These are phyloP conservation scores for Botrytis paeoniae DNA, from an alignment of 2,329 filamentous ascomycete genomes.

Conservation along the genomic window DNA sequence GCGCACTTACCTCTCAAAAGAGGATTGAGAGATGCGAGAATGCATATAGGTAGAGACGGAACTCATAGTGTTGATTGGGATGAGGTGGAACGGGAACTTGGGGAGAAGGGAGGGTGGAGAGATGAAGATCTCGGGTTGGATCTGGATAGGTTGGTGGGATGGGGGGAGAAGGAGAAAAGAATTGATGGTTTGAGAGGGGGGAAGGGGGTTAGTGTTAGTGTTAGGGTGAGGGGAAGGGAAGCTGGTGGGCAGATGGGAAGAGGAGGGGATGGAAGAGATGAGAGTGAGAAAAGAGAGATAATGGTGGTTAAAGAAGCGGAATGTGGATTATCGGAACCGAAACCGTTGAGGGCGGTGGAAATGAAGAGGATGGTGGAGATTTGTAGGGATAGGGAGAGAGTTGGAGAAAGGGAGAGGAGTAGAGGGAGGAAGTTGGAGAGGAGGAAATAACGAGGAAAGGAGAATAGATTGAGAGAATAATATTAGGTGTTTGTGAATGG, in stretches of 20 bases:
- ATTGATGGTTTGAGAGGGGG: neutral
- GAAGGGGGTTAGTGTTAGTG: neutral
- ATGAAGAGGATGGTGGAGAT: constrained; percentile 35
- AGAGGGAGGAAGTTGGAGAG: neutral
- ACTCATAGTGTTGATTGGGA: neutral
- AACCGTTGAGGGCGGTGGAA: constrained; percentile 33
- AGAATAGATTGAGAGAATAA: neutral
- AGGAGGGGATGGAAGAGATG: neutral
- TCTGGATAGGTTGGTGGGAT: neutral
- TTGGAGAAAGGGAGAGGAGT: constrained; percentile 22
- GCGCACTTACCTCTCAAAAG: neutral
- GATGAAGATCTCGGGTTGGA: neutral
- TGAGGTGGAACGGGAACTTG: neutral
- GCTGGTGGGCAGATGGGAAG: neutral
- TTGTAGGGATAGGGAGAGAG: constrained; percentile 28
- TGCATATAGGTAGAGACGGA: neutral
- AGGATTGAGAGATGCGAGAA: neutral
- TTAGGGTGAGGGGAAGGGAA: neutral
- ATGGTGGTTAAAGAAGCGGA: constrained; percentile 36
- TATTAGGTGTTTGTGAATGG: neutral
- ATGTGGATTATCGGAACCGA: constrained; percentile 34
- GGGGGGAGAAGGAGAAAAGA: neutral
- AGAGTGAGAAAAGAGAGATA: neutral
- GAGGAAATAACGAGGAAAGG: neutral
- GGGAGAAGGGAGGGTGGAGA: neutral